A percentile compares a stretch with the other conserved stretches of the same genome.
These are phyloP conservation scores for Microstegium vimineum DNA, from an alignment of 176 grass and related monocot species.

Conservation along the genomic window DNA sequence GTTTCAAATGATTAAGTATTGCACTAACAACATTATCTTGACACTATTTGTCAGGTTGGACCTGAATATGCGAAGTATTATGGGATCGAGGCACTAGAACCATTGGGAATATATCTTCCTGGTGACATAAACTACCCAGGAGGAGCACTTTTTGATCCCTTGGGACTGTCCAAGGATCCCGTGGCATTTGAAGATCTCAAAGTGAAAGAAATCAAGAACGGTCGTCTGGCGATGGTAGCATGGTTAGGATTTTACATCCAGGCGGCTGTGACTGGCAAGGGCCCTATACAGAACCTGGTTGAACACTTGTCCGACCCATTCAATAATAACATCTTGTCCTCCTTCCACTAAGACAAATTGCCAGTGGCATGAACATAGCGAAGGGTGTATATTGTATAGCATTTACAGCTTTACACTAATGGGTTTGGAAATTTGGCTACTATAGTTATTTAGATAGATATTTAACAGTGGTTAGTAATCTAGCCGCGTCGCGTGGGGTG, in stretches of 20 bases:
- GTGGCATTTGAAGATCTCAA: slow-evolving; percentile 80
- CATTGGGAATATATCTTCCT: slow-evolving; percentile 83
- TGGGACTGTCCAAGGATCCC: slow-evolving; percentile 76
- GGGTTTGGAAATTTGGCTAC: background rate
- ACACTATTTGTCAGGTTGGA: slow-evolving; percentile 57
- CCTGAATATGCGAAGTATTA: slow-evolving; percentile 88
- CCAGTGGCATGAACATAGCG: background rate
- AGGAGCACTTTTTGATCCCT: slow-evolving; percentile 72
- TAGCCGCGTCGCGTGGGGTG: too few species aligned
- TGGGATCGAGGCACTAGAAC: slow-evolving; percentile 88
- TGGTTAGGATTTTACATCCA: slow-evolving; percentile 90
- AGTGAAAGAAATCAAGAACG: slow-evolving; percentile 98
- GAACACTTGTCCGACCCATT: slow-evolving; percentile 74
- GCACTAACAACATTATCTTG: background rate
- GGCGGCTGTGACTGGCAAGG: slow-evolving; percentile 75
- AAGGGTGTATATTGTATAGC: background rate
- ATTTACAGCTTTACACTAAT: background rate
- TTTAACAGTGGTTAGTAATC: background rate
- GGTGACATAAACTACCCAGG: slow-evolving; percentile 95
- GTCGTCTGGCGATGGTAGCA: slow-evolving; percentile 83
- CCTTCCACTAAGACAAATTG: slow-evolving; percentile 19
- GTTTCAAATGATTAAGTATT: background rate
- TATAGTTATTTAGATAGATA: background rate
- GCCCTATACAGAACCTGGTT: slow-evolving; percentile 75
- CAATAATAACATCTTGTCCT: slow-evolving; percentile 60